These are phyloP conservation scores for Phytophthora sojae DNA, from an alignment of 352 stramenopile species.

Conservation along the genomic window DNA sequence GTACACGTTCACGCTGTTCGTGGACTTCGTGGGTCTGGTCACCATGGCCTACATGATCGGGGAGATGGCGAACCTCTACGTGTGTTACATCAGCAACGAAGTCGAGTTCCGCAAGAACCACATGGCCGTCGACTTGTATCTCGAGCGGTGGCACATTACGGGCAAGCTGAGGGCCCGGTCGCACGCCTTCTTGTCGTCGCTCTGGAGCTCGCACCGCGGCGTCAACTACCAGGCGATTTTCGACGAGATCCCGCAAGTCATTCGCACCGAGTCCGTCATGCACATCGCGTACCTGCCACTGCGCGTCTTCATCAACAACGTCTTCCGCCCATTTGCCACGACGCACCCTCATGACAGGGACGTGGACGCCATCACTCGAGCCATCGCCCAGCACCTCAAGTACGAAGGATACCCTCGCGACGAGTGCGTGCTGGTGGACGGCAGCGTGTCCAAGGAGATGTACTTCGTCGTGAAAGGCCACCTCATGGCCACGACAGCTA, in stretches of 20 bases:
- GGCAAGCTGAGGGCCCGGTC: slow-evolving; percentile 44
- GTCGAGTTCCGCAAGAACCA: slow-evolving; percentile 72
- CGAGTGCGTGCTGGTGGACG: slow-evolving; percentile 68
- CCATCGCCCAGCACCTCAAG: slow-evolving; percentile 57
- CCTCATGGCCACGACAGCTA: slow-evolving; percentile 38
- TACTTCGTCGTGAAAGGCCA: slow-evolving; percentile 76
- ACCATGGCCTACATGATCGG: slow-evolving; percentile 62
- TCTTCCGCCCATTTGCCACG: slow-evolving; percentile 57
- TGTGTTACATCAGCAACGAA: slow-evolving; percentile 67
- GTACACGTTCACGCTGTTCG: slow-evolving; percentile 52
- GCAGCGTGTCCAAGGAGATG: slow-evolving; percentile 70
- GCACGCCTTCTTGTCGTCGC: slow-evolving; percentile 56
- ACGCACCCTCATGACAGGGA: slow-evolving; percentile 38
- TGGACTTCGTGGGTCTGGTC: slow-evolving; percentile 54
- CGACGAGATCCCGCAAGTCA: slow-evolving; percentile 57
- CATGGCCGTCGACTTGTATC: slow-evolving; percentile 59
- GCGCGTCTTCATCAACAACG: slow-evolving; percentile 40
- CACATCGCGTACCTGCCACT: slow-evolving; percentile 53
- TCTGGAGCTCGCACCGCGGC: slow-evolving; percentile 66
- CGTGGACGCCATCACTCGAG: slow-evolving; percentile 41
- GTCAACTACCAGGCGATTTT: slow-evolving; percentile 69
- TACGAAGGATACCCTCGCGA: slow-evolving; percentile 76
- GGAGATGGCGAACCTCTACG: slow-evolving; percentile 60
- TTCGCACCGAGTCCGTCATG: slow-evolving; percentile 60
- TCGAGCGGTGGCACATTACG: slow-evolving; percentile 58